Evolutionary conservation across 148 eudicot genomes (phyloP).

Genomic region (Polygonum maritimum): DNA sequence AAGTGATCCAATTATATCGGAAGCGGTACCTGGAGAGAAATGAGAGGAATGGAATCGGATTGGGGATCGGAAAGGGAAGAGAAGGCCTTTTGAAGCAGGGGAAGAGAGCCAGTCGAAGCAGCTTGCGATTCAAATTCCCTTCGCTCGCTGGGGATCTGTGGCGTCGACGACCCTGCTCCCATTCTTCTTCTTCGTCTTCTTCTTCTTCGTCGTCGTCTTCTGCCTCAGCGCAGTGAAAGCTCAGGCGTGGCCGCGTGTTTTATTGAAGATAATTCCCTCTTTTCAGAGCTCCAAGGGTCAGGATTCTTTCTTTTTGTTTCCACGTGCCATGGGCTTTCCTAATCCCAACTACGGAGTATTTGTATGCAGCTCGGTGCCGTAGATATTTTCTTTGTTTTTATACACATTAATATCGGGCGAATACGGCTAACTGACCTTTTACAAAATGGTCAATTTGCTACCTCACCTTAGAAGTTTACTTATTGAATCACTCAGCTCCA

Average conservation of each 20-base stretch:
- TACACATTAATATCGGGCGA: neutral
- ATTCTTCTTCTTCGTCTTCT: slow-evolving; percentile 21
- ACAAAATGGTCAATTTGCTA: no score
- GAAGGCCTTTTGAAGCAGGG: slow-evolving; percentile 54
- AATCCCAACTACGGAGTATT: neutral
- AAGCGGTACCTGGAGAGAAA: slow-evolving; percentile 53
- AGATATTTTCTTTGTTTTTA: neutral
- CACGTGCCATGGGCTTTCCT: neutral
- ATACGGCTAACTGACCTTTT: no score
- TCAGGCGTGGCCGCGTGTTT: neutral
- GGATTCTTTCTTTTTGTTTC: neutral
- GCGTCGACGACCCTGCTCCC: slow-evolving; percentile 56
- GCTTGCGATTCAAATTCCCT: slow-evolving; percentile 61
- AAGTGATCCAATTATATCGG: neutral
- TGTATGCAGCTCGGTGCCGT: neutral
- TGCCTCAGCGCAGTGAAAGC: neutral
- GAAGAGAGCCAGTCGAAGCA: slow-evolving; percentile 60
- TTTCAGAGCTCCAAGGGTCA: neutral
- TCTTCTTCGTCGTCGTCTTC: neutral
- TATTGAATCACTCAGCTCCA: no score
- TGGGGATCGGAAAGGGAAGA: slow-evolving; percentile 40
- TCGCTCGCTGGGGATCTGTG: slow-evolving; percentile 39
- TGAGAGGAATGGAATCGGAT: slow-evolving; percentile 36
- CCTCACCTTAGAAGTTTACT: no score
- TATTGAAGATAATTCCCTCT: neutral